These are phyloP conservation scores for Cladochytrium replicatum DNA, from an alignment of 192 early-diverging fungal genomes.

Conservation along the genomic window DNA sequence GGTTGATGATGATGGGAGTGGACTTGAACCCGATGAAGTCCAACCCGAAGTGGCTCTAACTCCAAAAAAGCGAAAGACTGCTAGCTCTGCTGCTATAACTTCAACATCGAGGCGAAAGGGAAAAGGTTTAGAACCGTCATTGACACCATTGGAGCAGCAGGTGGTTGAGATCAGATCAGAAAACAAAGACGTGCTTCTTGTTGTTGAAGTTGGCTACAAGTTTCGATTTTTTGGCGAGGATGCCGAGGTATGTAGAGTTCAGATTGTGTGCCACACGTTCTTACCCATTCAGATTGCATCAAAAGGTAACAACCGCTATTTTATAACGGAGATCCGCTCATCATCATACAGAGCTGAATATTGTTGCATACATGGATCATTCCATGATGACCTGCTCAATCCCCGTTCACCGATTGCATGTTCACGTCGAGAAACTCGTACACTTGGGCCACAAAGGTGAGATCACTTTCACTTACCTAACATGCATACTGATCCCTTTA, in stretches of 20 bases:
- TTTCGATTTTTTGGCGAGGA: conserved; percentile 87
- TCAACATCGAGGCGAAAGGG: conserved; percentile 5
- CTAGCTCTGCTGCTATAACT: too few relatives aligned
- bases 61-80: too few relatives aligned
- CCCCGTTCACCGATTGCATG: conserved; percentile 62
- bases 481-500: conserved; percentile 1
- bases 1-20: too few relatives aligned
- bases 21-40: too few relatives aligned
- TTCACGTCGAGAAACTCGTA: conserved; percentile 76
- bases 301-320: conserved; percentile 24
- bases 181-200: conserved; percentile 63
- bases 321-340: too few relatives aligned
- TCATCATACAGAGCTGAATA: conserved; percentile 60
- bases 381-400: conserved; percentile 74
- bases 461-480: neutral
- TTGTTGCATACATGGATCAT: conserved; percentile 69
- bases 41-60: too few relatives aligned
- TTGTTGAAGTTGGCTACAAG: conserved; percentile 92
- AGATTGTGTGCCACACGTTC: neutral
- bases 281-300: conserved; percentile 59
- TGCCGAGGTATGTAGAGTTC: conserved; percentile 44
- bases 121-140: conserved; percentile 36
- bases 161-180: conserved; percentile 61
- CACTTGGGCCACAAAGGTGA: conserved; percentile 61
- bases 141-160: conserved; percentile 82